A percentile compares a stretch with the other conserved stretches of the same genome.
These are phyloP conservation scores for Dispira simplex DNA, from an alignment of 192 early-diverging fungal genomes.

Conservation along the genomic window DNA sequence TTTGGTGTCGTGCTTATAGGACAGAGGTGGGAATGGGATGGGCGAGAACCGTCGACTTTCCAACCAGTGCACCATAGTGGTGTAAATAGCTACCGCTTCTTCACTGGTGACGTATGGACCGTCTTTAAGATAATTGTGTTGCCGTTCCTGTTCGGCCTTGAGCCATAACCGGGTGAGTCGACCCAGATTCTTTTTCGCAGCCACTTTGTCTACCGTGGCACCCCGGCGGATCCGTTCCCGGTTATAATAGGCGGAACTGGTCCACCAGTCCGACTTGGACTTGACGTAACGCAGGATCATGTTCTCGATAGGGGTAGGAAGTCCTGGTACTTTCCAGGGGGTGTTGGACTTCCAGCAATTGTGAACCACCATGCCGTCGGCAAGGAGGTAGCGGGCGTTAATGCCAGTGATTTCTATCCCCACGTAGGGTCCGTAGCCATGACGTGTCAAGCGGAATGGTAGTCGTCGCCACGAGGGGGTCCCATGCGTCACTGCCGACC, in stretches of 20 bases:
- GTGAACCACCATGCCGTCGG: conserved; percentile 20
- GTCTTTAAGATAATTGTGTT: conserved; percentile 98
- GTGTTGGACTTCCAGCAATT: conserved; percentile 95
- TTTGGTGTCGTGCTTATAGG: conserved; percentile 99
- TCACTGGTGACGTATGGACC: conserved; percentile 96
- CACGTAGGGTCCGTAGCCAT: conserved; percentile 12
- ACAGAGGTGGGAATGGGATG: conserved; percentile 96
- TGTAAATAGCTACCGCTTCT: conserved; percentile 97
- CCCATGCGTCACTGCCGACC: not conserved
- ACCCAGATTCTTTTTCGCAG: conserved; percentile 95
- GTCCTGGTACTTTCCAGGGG: conserved; percentile 97
- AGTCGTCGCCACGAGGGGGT: not conserved
- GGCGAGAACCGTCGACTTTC: conserved; percentile 96
- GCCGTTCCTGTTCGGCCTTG: conserved; percentile 98
- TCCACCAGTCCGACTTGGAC: conserved; percentile 99
- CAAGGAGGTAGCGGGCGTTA: conserved; percentile 17
- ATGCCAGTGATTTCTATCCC: conserved; percentile 19
- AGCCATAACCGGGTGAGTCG: conserved; percentile 96
- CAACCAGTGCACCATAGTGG: conserved; percentile 94
- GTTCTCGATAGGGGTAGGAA: conserved; percentile 96
- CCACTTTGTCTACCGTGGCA: conserved; percentile 98
- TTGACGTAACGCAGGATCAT: conserved; percentile 99
- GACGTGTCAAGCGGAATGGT: not conserved
- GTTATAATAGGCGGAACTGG: conserved; percentile 94
- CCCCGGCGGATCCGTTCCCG: conserved; percentile 96